Evolutionary conservation across 345 rosid genomes (phyloP).

Genomic region (Camelina sativa): DNA sequence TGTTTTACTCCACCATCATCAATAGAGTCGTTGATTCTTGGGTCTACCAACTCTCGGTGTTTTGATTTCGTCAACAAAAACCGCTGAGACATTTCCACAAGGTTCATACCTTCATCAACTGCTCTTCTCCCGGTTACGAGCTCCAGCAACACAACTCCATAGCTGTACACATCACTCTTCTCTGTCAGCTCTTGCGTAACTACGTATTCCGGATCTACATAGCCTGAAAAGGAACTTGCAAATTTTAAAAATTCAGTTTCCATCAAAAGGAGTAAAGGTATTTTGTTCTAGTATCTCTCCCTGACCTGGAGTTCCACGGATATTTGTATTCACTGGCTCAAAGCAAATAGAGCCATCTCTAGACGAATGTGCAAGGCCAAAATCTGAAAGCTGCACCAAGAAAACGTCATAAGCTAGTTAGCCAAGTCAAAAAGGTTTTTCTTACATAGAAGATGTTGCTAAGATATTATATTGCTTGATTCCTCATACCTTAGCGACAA

Average conservation of each 20-base stretch:
- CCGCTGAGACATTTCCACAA: slow-evolving; percentile 71
- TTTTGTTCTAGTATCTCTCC: slow-evolving; percentile 27
- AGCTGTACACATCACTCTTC: slow-evolving; percentile 91
- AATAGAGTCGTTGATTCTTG: slow-evolving; percentile 55
- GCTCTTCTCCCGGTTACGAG: slow-evolving; percentile 75
- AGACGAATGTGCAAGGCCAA: slow-evolving; percentile 88
- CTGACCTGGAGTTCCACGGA: slow-evolving; percentile 95
- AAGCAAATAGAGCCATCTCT: slow-evolving; percentile 87
- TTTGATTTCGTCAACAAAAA: slow-evolving; percentile 60
- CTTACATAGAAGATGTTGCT: background rate
- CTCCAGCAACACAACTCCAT: slow-evolving; percentile 84
- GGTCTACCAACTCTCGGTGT: slow-evolving; percentile 67
- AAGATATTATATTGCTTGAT: slow-evolving; percentile 89
- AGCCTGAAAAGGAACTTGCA: slow-evolving; percentile 54
- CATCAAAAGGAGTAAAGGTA: slow-evolving; percentile 6
- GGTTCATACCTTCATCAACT: slow-evolving; percentile 68
- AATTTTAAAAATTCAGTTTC: background rate
- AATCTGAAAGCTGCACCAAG: slow-evolving; percentile 83
- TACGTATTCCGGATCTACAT: slow-evolving; percentile 91
- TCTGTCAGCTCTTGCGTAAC: slow-evolving; percentile 86
- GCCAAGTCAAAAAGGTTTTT: slow-evolving; percentile 4
- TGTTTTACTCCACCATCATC: slow-evolving; percentile 53
- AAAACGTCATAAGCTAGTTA: slow-evolving; percentile 18
- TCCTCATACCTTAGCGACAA: slow-evolving; percentile 84
- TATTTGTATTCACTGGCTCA: slow-evolving; percentile 83